These are phyloP conservation scores for Rhinocladiella similis DNA, from an alignment of 2,329 filamentous ascomycete genomes.

Conservation along the genomic window DNA sequence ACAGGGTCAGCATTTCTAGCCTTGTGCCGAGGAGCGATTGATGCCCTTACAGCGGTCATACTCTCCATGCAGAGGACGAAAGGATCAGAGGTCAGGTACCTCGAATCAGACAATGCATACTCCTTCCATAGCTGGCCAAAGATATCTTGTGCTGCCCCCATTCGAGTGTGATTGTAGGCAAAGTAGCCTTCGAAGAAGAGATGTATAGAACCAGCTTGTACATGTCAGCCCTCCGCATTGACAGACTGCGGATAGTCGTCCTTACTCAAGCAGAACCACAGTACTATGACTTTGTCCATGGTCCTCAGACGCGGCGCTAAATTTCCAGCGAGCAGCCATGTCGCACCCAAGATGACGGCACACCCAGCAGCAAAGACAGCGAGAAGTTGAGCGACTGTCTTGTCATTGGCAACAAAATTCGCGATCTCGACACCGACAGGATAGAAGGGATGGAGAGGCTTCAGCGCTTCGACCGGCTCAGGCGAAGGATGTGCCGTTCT, in stretches of 20 bases:
- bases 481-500: conserved; percentile 4
- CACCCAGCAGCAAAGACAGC: conserved; percentile 60
- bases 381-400: conserved; percentile 60
- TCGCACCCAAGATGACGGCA: conserved; percentile 57
- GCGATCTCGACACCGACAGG: conserved; percentile 63
- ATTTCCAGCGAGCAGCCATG: conserved; percentile 55
- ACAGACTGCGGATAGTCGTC: conserved; percentile 27
- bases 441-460: conserved; percentile 67
- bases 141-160: conserved; percentile 69
- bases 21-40: not conserved
- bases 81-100: conserved; percentile 77
- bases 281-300: conserved; percentile 59
- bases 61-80: conserved; percentile 45
- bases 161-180: conserved; percentile 64
- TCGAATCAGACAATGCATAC: conserved; percentile 81
- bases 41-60: not conserved
- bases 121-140: conserved; percentile 92
- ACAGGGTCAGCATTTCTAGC: conserved; percentile 7
- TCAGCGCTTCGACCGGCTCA: not conserved
- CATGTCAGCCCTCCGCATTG: conserved; percentile 16
- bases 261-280: conserved; percentile 77
- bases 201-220: conserved; percentile 59
- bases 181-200: conserved; percentile 86
- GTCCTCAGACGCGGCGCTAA: conserved; percentile 54
- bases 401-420: conserved; percentile 67